Base-by-base conservation (phyloP, 2,329 filamentous ascomycete species). In the Tolypocladium sp. region DNA sequence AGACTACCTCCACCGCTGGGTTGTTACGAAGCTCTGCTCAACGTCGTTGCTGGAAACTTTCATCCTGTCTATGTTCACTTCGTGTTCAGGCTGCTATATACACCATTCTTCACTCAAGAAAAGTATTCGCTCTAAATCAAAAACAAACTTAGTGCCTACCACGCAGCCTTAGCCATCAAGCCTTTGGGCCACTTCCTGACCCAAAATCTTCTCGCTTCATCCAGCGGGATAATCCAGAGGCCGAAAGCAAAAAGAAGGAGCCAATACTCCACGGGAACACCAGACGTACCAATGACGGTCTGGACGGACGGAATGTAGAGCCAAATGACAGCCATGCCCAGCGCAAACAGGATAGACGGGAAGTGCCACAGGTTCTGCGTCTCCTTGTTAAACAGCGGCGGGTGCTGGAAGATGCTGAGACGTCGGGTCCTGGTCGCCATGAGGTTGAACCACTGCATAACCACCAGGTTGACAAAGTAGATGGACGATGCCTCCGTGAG, bases 401-500 rank as follows among this genome's bases (percentile, higher is more conserved):
- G 84, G 64, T 92, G 88, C 68, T 90, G 86, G 70, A 92, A 85
- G 63, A 92, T 82, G 58, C 82, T 83, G 27, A 88, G 77, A 1
- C 83, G 78, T 1, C 86, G 78, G 1, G 84, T 92, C 20, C 88
- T 80, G 6, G 89, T 79, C 1, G 85, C 84, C 67, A 92, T 81
- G 4, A 92, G 77, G 68, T 88, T 90, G 77, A 91, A 91, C 78
- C 86, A 87, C 78, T 90, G 87, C 88, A 92, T 91, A 55, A 92
- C 85, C 2, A 93, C 89, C 27, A 93, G 76, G 60, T 87, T 92
- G 64, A 92, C 82, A 66, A 92, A 92, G 72, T 92, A 92, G 61
- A 93, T 86, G 20, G 85, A 89, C 42, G 83, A 87, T 0, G 87
- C 88, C 61, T 82, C 79, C 62, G 86, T 87, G 30, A 88, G 74